Base-by-base conservation (phyloP, 768 basidiomycete species). In the Kwoniella sp. region DNA sequence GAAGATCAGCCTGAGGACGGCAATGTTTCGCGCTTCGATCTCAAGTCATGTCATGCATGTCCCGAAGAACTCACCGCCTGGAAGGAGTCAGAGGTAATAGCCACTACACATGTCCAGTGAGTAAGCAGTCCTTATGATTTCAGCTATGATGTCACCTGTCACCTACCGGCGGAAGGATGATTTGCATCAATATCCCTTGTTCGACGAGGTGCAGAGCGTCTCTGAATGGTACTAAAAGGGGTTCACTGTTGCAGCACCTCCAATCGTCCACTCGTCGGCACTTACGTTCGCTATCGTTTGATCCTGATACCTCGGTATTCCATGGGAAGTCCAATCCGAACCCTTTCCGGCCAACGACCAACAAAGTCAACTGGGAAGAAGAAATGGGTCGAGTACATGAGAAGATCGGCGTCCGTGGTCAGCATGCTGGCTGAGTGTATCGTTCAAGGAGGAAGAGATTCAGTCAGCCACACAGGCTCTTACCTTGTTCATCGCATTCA, bases 141-240 rank as follows among this genome's bases (percentile, higher is more conserved):
- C 34, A 37, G 34, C 34, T 37, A 7, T 13, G 34, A 37, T 5
- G 5, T 37, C 5, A 13, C 34, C 34, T 9, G 41, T 17, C 15
- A 38, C 63, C 28, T 50, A 58, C 56, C 5, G 50, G 47, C 11
- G 68, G 68, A 26, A 67, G 23, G 23, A 70, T 23, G 15, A 70
- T 58, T 47, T 69, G 60, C 0, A 58, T 17, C 9, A 69, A 50
- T 26, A 73, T 54, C 47, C 55, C 60, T 20, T 59, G 12, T n/a
- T 69, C 67, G 17, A 73, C 66, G 25, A 56, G 25, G 17, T 63
- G 28, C n/a, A 73, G 23, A 22, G 72, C 55, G 47, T 73, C 72
- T 26, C 25, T 50, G 59, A 73, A 68, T 4, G 69, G 61, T 23
- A 73, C 72, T 73, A n/a, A n/a, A n/a, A n/a, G n/a, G n/a, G n/a